Base-by-base conservation (phyloP, 2,329 filamentous ascomycete genomes). In the Knufia fluminis region DNA sequence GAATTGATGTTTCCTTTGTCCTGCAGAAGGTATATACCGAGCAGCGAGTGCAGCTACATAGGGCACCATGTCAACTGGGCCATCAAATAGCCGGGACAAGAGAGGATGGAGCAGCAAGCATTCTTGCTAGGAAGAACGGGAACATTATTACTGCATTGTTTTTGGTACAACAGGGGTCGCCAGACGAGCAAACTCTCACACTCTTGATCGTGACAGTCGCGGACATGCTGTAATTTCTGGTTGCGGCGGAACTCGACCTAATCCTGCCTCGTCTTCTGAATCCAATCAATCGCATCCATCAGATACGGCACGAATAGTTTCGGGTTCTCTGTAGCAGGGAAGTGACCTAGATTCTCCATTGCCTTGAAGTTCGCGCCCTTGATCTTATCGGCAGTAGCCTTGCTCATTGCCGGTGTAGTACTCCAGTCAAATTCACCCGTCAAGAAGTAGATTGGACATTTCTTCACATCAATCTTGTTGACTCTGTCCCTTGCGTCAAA, bases 361-460 rank as follows among this genome's bases (percentile, higher is more conserved):
- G 62, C 60, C 55, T 67, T 66, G 57, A 71, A 67, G 54, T 66
- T 67, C 0, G 66, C 70, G 3, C 71, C 71, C 0, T 64, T 63
- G 31, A 73, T 73, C 63, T 72, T 72, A 44, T 71, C 67, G 19
- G 70, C 70, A 1, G 70, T 73, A 35, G 66, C 65, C 50, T 73
- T 67, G 16, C 62, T 62, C 69, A 72, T 71, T 17, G 65, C 66
- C 2, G 70, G 69, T 1, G 71, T 72, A 50, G 69, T 72, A n/a
- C 61, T 50, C 51, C 45, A 58, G 50, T 44, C 46, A 46, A 43
- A 56, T 39, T 62, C 39, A 45, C 72, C 72, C 0, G 71, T 75
- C 26, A 75, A 62, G 69, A 75, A 74, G 60, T 68, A 75, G 1
- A 75, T 69, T 2, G 72, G 72, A 49, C 72, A 75, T 50, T 64